These are phyloP conservation scores for Nemania serpens DNA, from an alignment of 2,329 filamentous ascomycete species.

Conservation along the genomic window DNA sequence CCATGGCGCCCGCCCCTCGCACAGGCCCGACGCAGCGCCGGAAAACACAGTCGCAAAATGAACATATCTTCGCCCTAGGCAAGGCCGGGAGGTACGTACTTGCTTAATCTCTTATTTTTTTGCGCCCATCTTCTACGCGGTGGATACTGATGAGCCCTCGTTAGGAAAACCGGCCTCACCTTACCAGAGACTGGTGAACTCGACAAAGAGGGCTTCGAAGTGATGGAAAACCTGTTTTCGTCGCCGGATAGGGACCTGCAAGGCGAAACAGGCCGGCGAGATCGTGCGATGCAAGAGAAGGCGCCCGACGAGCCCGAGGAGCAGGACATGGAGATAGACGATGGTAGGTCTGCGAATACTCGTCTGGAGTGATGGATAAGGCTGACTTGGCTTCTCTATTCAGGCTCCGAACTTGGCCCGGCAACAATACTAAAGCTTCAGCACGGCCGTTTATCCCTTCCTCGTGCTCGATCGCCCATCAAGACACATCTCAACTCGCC, in stretches of 20 bases:
- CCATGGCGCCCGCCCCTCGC: constrained; percentile 45
- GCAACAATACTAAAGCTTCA: constrained; percentile 57
- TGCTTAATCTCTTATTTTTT: background rate
- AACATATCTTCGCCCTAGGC: constrained; percentile 56
- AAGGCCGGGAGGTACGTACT: constrained; percentile 52
- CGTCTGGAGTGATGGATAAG: constrained; percentile 10
- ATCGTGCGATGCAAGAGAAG: constrained; percentile 29
- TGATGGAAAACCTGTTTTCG: constrained; percentile 85
- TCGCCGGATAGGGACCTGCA: constrained; percentile 68
- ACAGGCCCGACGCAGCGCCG: constrained; percentile 42
- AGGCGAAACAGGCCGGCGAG: constrained; percentile 26
- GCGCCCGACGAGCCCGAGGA: constrained; percentile 37
- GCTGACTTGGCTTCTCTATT: background rate
- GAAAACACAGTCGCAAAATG: constrained; percentile 47
- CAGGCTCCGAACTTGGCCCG: constrained; percentile 59
- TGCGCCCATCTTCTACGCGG: background rate
- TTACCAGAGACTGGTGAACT: constrained; percentile 77
- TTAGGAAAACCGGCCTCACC: constrained; percentile 86
- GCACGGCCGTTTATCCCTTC: constrained; percentile 53
- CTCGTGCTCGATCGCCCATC: constrained; percentile 61
- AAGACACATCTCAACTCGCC: constrained; percentile 67
- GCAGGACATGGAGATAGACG: constrained; percentile 59
- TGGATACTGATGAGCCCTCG: background rate
- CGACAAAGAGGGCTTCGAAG: constrained; percentile 92
- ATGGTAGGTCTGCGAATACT: constrained; percentile 47